Evolutionary conservation across 2,329 filamentous ascomycete genomes (phyloP), one percentile per base, ranked within the genome.

Genomic region (Fusarium dimerum): DNA sequence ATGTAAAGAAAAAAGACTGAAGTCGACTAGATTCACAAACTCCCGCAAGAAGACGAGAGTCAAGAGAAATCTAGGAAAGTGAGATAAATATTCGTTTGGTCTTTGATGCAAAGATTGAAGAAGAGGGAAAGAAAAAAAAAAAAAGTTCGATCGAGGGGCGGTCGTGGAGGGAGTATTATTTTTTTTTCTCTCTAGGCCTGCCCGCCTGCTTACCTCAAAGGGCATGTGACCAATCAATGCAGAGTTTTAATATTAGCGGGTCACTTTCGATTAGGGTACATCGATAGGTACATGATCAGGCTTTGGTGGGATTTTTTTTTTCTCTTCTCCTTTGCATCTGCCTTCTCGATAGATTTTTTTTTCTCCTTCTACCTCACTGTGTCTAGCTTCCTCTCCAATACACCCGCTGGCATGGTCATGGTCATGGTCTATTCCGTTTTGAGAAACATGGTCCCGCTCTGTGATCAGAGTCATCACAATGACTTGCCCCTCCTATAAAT

Each of bases 21-120:
- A 71, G 56, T 69, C 68, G 62, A 66, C 75, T 79, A 81, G 77
- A 80, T 71, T 72, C 72, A 68, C 69, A 64, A 66, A 71, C 74
- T 78, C 79, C 73, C 80, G 73, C 79, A 54, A 57, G 62, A 61
- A 63, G 57, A 70, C 71, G 72, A 75, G 74, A 76, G 73, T 67
- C 62, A 63, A 68, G 63, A 63, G 63, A 62, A 69, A 72, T 68
- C 71, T 76, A 78, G 67, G 73, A 78, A 67, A 59, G 55, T 52
- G 62, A 52, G 63, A 66, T 63, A 60, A 63, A 59, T 68, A 60
- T 70, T 54, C 59, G 62, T 66, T 65, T 65, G 65, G 62, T 66
- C 61, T 64, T 55, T 65, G 47, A 8, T 43, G 47, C 40, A 44
- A 41, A 49, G 55, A 65, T 63, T 66, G 60, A 66, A 60, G 61